Base-by-base conservation (phyloP, 176 grass and related monocot species). In the Eremochloa ophiuroides region DNA sequence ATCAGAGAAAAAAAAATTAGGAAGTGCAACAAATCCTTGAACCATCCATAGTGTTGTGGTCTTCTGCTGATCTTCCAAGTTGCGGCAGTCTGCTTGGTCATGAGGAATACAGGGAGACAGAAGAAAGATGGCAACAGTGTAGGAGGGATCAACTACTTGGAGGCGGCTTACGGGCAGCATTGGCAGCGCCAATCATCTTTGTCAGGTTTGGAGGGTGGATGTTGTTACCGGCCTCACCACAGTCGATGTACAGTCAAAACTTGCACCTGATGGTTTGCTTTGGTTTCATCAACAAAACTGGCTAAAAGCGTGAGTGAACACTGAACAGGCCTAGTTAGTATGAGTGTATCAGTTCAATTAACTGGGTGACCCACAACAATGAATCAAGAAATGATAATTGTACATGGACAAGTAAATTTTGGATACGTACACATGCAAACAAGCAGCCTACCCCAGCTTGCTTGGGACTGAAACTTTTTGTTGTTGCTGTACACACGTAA, bases 361-460 rank as follows among this genome's bases (percentile, higher is more conserved):
- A 70, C 22, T 33, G 33, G 38, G 64, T 65, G 43, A 41, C 64
- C 7, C 14, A 5, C 37, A 71, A 51, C 14, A 6, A 65, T 42
- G 75, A 43, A 16, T 33, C n/a, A 84, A 34, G 20, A 44, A 22
- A 84, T 88, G 67, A 59, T 67, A 69, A 26, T 53, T 2, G 23
- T 56, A 50, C 12, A 58, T 71, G 58, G 20, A 42, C 38, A 40
- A 62, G 64, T 40, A 38, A 26, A 62, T 34, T 71, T 71, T 53
- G 5, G 34, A 69, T 39, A 80, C 39, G 8, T 41, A 30, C 47
- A 17, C 38, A 17, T 27, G 23, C 9, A 77, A 82, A 76, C 23
- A 75, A 66, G 9, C 23, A 33, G 2, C 33, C 33, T 4, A 33
- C 33, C 33, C 33, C 33, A 33, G 4, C 33, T 33, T 33, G 33